Base-by-base conservation (phyloP, 2,329 filamentous ascomycete species). In the Venturiaceae sp. region DNA sequence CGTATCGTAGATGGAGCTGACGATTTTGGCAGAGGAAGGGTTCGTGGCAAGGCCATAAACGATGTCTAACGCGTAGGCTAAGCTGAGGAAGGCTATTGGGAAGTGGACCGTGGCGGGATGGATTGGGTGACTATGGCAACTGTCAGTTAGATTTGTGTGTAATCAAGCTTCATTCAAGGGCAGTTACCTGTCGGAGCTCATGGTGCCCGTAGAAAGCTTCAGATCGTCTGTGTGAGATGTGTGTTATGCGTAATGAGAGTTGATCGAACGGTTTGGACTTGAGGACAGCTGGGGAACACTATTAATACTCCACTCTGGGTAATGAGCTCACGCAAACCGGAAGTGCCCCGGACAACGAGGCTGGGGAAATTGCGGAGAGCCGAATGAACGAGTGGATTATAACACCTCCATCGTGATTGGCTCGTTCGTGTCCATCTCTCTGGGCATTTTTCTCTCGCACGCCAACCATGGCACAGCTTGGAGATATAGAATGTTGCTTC, bases 71-170 rank as follows among this genome's bases (percentile, higher is more conserved):
- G 66, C 67, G 57, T 70, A 69, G 58, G 70, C 71, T 3, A 72
- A 60, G 44, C 69, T 69, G 7, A 66, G 64, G 53, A 71, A 71
- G 57, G 75, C 70, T 57, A 79, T 70, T 21, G 76, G 76, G 65
- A 75, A 77, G 66, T 79, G 76, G 47, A 78, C 74, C 11, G 71
- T 67, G 28, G 75, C 74, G 53, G 75, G 75, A 63, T 79, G 76
- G 44, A 69, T 65, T 57, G 76, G 75, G 62, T 75, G 74, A 60
- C 70, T 73, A 44, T 21, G 9, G 41, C 1, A 19, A 41, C 23
- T 32, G n/a, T 9, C 14, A 41, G 21, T 56, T 14, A 56, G 37
- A n/a, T 16, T 14, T n/a, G 47, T 30, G 3, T 36, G 5, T 39
- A 14, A 30, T 30, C 6, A 16, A 30, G 2, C 1, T 2, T 30